Evolutionary conservation across 306 rosid genomes (phyloP).

Genomic region (Glycine latifolia): DNA sequence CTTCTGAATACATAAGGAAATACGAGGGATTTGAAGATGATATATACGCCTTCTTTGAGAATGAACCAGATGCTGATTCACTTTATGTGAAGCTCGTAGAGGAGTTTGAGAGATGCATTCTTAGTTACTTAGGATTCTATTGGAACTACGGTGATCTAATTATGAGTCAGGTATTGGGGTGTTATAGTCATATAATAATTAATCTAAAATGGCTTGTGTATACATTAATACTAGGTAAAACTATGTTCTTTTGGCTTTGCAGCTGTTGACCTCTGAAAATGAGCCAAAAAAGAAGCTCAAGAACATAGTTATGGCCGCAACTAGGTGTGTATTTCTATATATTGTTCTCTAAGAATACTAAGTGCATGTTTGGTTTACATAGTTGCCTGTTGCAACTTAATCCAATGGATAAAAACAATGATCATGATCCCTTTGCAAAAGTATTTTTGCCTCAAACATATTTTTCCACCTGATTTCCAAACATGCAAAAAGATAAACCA

Average conservation of each 20-base stretch:
- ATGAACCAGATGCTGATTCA: constrained; percentile 84
- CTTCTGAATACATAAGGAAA: constrained; percentile 87
- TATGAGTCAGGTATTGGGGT: constrained; percentile 79
- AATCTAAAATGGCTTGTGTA: background rate
- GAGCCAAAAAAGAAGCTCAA: constrained; percentile 87
- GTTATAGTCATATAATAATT: constrained; percentile 9
- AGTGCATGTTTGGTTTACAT: too few species aligned
- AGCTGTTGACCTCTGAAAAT: constrained; percentile 79
- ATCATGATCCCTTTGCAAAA: too few species aligned
- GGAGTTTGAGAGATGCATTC: constrained; percentile 98
- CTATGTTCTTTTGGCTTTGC: constrained; percentile 40
- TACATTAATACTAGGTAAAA: background rate
- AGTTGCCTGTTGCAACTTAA: too few species aligned
- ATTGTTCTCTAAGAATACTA: background rate
- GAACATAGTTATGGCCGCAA: constrained; percentile 88
- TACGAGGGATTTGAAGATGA: constrained; percentile 83
- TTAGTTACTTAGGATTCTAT: constrained; percentile 92
- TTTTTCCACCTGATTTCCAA: too few species aligned
- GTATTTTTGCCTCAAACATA: too few species aligned
- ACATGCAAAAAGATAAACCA: too few species aligned
- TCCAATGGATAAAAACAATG: background rate
- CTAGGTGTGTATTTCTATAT: constrained; percentile 62
- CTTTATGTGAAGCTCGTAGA: constrained; percentile 93
- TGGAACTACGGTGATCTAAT: constrained; percentile 81
- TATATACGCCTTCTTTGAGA: constrained; percentile 74